phyloP scores from a whole-genome alignment of 495 filamentous ascomycete genomes.

The Aspergillus haitiensis region DNA sequence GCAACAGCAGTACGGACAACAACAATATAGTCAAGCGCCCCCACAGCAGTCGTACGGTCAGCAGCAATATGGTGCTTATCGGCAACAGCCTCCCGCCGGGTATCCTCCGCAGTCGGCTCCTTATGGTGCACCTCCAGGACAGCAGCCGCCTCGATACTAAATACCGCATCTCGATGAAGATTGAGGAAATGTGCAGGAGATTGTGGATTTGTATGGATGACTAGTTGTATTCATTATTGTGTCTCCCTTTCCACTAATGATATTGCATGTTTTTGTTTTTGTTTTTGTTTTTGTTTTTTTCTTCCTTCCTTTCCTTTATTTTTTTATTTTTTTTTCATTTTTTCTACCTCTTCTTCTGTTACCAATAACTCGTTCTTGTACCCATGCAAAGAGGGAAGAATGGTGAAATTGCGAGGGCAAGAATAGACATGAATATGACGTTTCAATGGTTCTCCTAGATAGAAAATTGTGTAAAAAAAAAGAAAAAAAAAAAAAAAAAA shows the following conservation, averaged over 20 bases:
- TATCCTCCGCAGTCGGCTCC: conserved; percentile 12
- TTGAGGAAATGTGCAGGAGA: background rate
- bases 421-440: background rate
- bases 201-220: background rate
- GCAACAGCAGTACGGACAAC: conserved; percentile 12
- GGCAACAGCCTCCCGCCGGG: conserved; percentile 5
- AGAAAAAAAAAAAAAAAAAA: background rate
- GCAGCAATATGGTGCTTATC: conserved; percentile 6
- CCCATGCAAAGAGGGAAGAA: background rate
- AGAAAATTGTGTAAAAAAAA: background rate
- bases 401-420: background rate
- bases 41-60: background rate
- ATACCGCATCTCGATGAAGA: background rate
- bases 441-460: background rate
- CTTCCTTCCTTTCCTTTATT: background rate
- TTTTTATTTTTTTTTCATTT: background rate
- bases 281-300: conserved; percentile 1
- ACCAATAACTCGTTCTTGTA: background rate
- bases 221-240: conserved; percentile 10
- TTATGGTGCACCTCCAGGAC: conserved; percentile 8
- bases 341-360: background rate
- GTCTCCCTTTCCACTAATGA: background rate
- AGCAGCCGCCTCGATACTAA: conserved; percentile 10
- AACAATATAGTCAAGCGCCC: background rate
- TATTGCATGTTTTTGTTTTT: background rate